Conservation (phyloP, 2,329 filamentous ascomycete genomes). For the Hortaea werneckii region DNA sequence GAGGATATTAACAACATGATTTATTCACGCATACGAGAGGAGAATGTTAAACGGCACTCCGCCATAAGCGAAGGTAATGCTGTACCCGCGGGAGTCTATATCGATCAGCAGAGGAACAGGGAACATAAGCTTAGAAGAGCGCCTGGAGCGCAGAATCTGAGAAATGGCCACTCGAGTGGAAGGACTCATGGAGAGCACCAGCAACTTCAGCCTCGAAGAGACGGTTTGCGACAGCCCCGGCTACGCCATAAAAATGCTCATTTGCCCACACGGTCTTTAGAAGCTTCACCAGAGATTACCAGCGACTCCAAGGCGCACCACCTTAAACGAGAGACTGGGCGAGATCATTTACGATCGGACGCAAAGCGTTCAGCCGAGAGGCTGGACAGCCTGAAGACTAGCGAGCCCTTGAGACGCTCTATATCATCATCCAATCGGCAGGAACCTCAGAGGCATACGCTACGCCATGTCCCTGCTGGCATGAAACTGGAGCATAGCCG, state of each 20-base stretch:
- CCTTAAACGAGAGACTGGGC: background rate
- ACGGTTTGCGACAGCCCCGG: background rate
- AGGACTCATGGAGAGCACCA: conserved; percentile 9
- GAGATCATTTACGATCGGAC: background rate
- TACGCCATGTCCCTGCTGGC: too few relatives aligned
- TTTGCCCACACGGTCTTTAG: background rate
- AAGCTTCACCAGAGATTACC: background rate
- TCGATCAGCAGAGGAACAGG: conserved; percentile 5
- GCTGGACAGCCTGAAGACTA: too few relatives aligned
- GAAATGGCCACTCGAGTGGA: conserved; percentile 10
- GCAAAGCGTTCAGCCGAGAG: too few relatives aligned
- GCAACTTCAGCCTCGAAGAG: conserved; percentile 7
- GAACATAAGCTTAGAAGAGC: conserved; percentile 15
- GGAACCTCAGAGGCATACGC: too few relatives aligned
- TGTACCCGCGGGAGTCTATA: conserved; percentile 9
- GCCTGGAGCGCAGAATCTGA: conserved; percentile 15
- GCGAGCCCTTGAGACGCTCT: too few relatives aligned
- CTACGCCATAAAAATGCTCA: conserved; percentile 4
- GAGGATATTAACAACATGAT: conserved; percentile 12
- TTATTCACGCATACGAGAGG: conserved; percentile 14
- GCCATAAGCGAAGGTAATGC: conserved; percentile 13
- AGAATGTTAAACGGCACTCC: conserved; percentile 22
- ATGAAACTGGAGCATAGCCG: too few relatives aligned
- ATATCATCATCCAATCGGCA: too few relatives aligned
- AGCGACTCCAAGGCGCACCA: background rate